Conservation (phyloP, 768 basidiomycete species). For the Floccularia luteovirens region DNA sequence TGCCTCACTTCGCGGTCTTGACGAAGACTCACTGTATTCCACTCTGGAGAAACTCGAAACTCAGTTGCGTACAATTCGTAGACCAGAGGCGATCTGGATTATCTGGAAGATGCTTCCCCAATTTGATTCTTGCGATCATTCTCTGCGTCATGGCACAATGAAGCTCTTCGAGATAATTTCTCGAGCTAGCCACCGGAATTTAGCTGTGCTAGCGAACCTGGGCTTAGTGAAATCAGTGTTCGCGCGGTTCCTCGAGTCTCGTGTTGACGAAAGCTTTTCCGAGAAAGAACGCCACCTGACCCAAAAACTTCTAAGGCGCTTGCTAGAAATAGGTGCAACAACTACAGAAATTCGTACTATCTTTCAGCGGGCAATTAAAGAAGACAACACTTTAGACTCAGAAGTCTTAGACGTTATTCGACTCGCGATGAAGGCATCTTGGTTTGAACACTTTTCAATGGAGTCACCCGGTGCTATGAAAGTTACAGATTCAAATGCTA, state of each 20-base stretch:
- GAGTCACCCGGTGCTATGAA: slow-evolving; percentile 46
- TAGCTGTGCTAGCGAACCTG: slow-evolving; percentile 54
- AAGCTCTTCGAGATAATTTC: slow-evolving; percentile 60
- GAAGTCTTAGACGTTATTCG: slow-evolving; percentile 69
- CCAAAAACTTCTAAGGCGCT: slow-evolving; percentile 54
- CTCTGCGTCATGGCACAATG: slow-evolving; percentile 45
- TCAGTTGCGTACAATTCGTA: slow-evolving; percentile 40
- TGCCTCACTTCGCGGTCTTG: slow-evolving; percentile 27
- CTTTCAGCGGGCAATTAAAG: slow-evolving; percentile 48
- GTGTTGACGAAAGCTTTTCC: slow-evolving; percentile 12
- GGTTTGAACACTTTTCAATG: slow-evolving; percentile 75
- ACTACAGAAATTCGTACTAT: slow-evolving; percentile 57
- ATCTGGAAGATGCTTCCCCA: slow-evolving; percentile 44
- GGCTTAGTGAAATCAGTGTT: slow-evolving; percentile 50
- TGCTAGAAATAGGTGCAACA: slow-evolving; percentile 71
- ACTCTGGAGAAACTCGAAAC: slow-evolving; percentile 34
- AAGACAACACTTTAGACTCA: slow-evolving; percentile 43
- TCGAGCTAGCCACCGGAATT: slow-evolving; percentile 58
- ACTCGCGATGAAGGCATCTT: slow-evolving; percentile 63
- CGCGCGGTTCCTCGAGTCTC: slow-evolving; percentile 27
- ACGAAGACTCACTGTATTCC: slow-evolving; percentile 28
- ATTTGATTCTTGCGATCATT: slow-evolving; percentile 21
- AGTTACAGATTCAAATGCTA: slow-evolving; percentile 36
- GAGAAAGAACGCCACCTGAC: slow-evolving; percentile 49
- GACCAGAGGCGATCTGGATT: slow-evolving; percentile 54